Evolutionary conservation across 208 protist genomes (phyloP).

Genomic region (Trypanosoma melophagium): DNA sequence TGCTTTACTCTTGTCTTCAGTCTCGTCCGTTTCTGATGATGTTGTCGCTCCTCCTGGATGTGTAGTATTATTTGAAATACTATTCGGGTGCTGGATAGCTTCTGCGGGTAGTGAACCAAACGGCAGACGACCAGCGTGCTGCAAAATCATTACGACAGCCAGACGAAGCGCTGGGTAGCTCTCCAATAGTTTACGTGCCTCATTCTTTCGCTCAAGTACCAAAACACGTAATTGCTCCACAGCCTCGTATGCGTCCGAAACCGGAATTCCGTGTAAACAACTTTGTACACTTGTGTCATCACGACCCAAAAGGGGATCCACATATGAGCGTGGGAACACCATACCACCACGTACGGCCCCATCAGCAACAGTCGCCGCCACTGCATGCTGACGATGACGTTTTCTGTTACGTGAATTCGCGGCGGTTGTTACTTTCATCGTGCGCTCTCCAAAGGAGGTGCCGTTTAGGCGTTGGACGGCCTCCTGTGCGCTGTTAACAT

Average conservation of each 20-base stretch:
- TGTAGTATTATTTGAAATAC: conserved; percentile 1
- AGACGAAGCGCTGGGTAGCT: conserved; percentile 67
- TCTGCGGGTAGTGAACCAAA: conserved; percentile 48
- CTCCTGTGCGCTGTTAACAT: conserved; percentile 69
- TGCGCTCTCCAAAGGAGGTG: conserved; percentile 62
- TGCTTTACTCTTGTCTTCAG: conserved; percentile 13
- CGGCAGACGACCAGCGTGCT: conserved; percentile 73
- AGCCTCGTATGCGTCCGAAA: conserved; percentile 81
- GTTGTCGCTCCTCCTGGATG: too few relatives aligned
- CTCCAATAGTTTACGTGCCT: conserved; percentile 63
- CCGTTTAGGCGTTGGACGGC: conserved; percentile 76
- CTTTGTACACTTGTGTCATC: conserved; percentile 58
- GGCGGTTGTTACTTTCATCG: conserved; percentile 63
- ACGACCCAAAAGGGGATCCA: conserved; percentile 65
- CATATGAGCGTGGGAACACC: conserved; percentile 54
- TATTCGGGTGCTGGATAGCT: conserved; percentile 36
- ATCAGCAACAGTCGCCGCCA: not conserved
- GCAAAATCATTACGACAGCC: conserved; percentile 77
- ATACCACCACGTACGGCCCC: conserved; percentile 33
- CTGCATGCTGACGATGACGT: conserved; percentile 29
- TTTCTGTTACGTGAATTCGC: conserved; percentile 25
- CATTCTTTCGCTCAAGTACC: conserved; percentile 63
- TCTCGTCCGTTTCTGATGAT: conserved; percentile 4
- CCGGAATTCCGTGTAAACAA: conserved; percentile 46
- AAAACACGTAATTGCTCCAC: conserved; percentile 88